Base-by-base conservation (phyloP, 192 early-diverging fungal species). In the Coemansia sp. region DNA sequence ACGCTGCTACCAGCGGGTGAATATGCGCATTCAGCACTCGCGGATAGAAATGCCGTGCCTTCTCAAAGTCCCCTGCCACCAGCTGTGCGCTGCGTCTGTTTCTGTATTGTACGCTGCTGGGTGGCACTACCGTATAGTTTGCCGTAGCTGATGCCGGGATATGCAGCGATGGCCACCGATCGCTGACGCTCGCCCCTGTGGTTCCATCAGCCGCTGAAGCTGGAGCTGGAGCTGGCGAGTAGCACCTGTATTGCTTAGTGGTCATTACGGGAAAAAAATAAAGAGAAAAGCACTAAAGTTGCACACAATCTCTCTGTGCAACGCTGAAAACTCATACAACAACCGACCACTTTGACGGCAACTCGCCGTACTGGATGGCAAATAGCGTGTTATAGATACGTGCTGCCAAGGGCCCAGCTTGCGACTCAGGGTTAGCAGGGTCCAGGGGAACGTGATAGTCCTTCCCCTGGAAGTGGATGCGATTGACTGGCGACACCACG, bases 331-430 rank as follows among this genome's bases (percentile, higher is more conserved):
- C 11, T 39, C 37, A 79, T 14, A 94, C 82, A 40, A 94, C 83
- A 12, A 96, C 89, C 37, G 87, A 89, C 94, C 94, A 97, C 51
- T 84, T 70, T 44, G 78, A 71, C 40, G 88, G 83, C 12, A 83
- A 70, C 47, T 93, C 92, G 55, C 95, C 95, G 61, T 96, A 96
- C 82, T 97, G 95, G 65, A 97, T 94, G 46, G 84, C 88, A 84
- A 91, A 83, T 48, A 97, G 90, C 6, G 87, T 81, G 28, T 96
- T 83, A 60, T 88, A 88, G 65, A 97, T 79, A 45, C 87, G 81
- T 57, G 74, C 84, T 19, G 95, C 86, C 47, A 92, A 68, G 53
- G 89, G 91, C 26, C 95, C 95, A 37, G 94, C 92, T 68, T 94
- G 89, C 40, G 79, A 67, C 7, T 68, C 80, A 43, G 87, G 78